Percentiles rank a stretch among this genome's conserved stretches.
Conservation (phyloP, 2,329 filamentous ascomycete genomes). For the Penicillium vulpinum region DNA sequence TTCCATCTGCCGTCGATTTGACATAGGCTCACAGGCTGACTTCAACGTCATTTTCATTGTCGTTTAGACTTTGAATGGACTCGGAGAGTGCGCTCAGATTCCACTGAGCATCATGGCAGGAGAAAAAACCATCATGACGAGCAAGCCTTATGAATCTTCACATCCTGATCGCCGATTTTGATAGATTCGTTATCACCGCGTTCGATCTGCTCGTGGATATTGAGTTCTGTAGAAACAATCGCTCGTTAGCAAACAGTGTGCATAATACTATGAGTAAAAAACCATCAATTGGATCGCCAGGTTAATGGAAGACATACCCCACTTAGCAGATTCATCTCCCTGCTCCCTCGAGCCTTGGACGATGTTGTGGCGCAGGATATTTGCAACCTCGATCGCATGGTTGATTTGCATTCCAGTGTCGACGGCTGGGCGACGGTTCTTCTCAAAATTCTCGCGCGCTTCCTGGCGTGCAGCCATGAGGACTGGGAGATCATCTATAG, state of each 20-base stretch:
- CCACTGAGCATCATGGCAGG: not conserved
- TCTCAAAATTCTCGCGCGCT: conserved; percentile 72
- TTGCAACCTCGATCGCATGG: conserved; percentile 79
- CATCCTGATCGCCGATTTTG: conserved; percentile 56
- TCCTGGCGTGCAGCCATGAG: conserved; percentile 70
- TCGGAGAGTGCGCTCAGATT: conserved; percentile 1
- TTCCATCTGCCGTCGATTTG: not conserved
- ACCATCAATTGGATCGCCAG: not conserved
- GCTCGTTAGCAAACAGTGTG: conserved; percentile 3
- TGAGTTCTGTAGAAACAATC: conserved; percentile 60
- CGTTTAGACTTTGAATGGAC: not conserved
- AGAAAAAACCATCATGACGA: conserved; percentile 28
- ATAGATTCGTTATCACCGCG: conserved; percentile 90
- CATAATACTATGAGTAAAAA: too few species aligned
- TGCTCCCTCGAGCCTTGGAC: conserved; percentile 69
- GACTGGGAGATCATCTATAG: conserved; percentile 66
- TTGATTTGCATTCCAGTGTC: conserved; percentile 65
- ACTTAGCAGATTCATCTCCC: conserved; percentile 35
- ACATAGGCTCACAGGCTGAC: not conserved
- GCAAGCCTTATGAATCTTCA: conserved; percentile 46
- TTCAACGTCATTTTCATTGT: not conserved
- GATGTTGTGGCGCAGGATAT: conserved; percentile 76
- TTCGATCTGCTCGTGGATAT: conserved; percentile 89
- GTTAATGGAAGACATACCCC: conserved; percentile 29
- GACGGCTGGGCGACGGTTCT: conserved; percentile 61